Conservation (phyloP, 2,329 filamentous ascomycete genomes). For the Penicillium carneum region DNA sequence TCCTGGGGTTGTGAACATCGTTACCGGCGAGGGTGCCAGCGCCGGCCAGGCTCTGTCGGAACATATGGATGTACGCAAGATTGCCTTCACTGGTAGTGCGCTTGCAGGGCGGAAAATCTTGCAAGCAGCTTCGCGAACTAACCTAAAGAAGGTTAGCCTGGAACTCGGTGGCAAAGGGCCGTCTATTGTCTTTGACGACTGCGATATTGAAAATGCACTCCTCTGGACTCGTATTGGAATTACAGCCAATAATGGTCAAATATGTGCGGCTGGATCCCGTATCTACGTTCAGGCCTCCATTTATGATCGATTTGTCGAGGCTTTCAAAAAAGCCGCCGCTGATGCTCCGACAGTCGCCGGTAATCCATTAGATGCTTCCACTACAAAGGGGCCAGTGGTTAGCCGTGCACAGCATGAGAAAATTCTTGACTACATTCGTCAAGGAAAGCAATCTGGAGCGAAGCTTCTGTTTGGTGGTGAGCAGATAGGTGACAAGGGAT, state of each 20-base stretch:
- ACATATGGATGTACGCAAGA: constrained; percentile 43
- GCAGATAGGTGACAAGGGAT: constrained; percentile 54
- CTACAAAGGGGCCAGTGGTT: constrained; percentile 37
- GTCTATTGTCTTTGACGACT: constrained; percentile 46
- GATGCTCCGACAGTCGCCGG: constrained; percentile 54
- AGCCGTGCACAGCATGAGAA: constrained; percentile 33
- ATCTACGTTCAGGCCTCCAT: constrained; percentile 46
- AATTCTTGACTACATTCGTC: constrained; percentile 35
- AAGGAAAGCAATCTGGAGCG: constrained; percentile 34
- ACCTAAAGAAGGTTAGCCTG: constrained; percentile 46
- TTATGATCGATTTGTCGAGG: constrained; percentile 42
- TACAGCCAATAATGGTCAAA: constrained; percentile 44
- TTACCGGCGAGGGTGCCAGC: constrained; percentile 69
- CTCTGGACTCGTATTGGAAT: constrained; percentile 42
- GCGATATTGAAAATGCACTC: constrained; percentile 43
- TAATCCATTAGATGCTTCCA: constrained; percentile 32
- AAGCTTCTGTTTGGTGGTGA: constrained; percentile 36
- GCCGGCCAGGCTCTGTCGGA: constrained; percentile 49
- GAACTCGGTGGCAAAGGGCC: constrained; percentile 49
- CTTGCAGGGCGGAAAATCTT: constrained; percentile 41
- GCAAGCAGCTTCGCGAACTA: constrained; percentile 39
- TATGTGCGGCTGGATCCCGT: constrained; percentile 43
- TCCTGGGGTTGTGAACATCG: constrained; percentile 63
- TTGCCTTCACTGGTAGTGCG: constrained; percentile 47
- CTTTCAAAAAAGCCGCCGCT: constrained; percentile 59